These are phyloP conservation scores for Vigna nakashimae DNA, from an alignment of 306 rosid genomes.

Conservation along the genomic window DNA sequence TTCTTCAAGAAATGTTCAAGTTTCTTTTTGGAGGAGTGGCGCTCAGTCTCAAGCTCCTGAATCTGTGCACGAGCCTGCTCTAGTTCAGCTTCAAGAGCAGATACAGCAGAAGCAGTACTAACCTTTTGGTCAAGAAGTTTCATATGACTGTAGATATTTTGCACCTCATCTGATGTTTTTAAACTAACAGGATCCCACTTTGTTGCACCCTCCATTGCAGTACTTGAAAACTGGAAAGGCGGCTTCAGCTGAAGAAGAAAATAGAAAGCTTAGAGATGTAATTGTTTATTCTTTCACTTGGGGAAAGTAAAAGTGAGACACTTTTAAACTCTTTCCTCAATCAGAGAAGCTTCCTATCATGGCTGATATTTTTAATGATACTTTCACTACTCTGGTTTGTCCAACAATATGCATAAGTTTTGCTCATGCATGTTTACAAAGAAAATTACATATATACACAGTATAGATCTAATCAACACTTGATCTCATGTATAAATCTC, in stretches of 20 bases:
- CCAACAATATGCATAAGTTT: conserved; percentile 9
- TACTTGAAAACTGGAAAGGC: conserved; percentile 64
- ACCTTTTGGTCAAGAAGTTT: conserved; percentile 77
- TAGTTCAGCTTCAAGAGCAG: conserved; percentile 82
- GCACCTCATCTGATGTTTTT: conserved; percentile 65
- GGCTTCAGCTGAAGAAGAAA: conserved; percentile 56
- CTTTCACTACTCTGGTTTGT: conserved; percentile 31
- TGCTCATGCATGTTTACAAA: conserved; percentile 8
- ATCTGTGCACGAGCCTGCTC: conserved; percentile 77
- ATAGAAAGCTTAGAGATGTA: conserved; percentile 15
- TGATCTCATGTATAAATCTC: conserved; percentile 5
- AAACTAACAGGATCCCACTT: conserved; percentile 90
- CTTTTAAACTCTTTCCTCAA: conserved; percentile 1
- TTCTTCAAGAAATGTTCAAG: conserved; percentile 81
- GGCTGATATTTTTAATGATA: conserved; percentile 32
- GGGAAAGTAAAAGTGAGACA: not conserved
- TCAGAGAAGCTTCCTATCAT: not conserved
- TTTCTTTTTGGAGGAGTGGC: conserved; percentile 79
- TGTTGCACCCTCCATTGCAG: conserved; percentile 88
- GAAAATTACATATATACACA: not conserved
- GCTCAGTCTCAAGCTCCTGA: conserved; percentile 87
- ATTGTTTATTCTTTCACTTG: not conserved
- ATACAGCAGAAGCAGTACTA: conserved; percentile 64
- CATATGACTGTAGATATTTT: conserved; percentile 61
- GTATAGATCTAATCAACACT: conserved; percentile 34